Evolutionary conservation across 441 rosid genomes (phyloP).

Genomic region (Macaranga tanarius): DNA sequence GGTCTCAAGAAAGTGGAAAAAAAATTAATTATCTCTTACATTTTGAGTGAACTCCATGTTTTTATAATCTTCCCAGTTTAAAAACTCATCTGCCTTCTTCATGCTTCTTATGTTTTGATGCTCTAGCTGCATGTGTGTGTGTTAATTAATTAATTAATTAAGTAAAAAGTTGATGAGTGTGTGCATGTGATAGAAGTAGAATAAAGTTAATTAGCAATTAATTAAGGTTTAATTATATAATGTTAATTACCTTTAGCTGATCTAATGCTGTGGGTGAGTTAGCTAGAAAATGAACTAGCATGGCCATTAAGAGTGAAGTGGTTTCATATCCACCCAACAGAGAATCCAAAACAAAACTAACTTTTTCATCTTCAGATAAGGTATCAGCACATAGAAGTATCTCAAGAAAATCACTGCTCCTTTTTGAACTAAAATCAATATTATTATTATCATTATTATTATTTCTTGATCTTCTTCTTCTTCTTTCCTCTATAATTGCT

Average conservation of each 20-base stretch:
- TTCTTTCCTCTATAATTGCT: conserved; percentile 49
- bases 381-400: conserved; percentile 42
- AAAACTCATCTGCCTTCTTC: conserved; percentile 40
- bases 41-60: conserved; percentile 59
- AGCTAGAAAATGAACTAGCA: conserved; percentile 48
- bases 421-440: conserved; percentile 16
- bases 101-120: conserved; percentile 44
- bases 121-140: conserved; percentile 36
- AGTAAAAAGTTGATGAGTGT: background rate
- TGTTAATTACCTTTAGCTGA: conserved; percentile 43
- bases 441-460: background rate
- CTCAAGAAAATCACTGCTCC: conserved; percentile 43
- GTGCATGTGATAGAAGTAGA: background rate
- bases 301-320: conserved; percentile 49
- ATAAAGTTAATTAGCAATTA: background rate
- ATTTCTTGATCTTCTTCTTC: background rate
- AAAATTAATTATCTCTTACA: conserved; percentile 24
- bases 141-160: background rate
- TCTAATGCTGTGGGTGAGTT: conserved; percentile 40
- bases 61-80: conserved; percentile 61
- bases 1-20: background rate
- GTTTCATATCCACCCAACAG: conserved; percentile 72
- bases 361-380: conserved; percentile 64
- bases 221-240: background rate
- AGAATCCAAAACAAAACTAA: conserved; percentile 56